Evolutionary conservation across 805 yeast genomes (phyloP), one percentile per base, ranked within the genome.

Genomic region (Wickerhamiella bombiphila): DNA sequence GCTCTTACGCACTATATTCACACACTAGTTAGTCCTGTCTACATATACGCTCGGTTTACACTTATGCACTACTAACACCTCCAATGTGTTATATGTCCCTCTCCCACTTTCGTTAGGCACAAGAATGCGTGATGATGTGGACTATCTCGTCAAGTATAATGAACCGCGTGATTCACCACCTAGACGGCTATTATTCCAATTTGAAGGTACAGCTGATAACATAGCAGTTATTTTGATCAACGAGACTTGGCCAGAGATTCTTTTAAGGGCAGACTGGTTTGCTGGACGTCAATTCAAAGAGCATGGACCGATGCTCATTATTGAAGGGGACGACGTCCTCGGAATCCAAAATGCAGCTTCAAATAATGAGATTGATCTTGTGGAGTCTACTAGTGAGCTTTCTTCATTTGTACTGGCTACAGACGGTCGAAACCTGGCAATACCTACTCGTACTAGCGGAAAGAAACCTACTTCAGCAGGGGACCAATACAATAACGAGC

Each of bases 211-310:
- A 3, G 26, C 9, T 24, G 11, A 15, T 7, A 21, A 35, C 17
- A 7, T 30, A 8, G 32, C 40, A 8, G 31, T 41, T 2, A 14
- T 41, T 3, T 35, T 41, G 13, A 29, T 41, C 13, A 38, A 35
- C 29, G 40, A 38, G 11, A 14, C 4, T 11, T 38, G 34, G 2
- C 25, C 33, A 4, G 22, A 17, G 3, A 17, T 38, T 14, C 22
- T 13, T 7, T 18, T 22, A 11, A 3, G 6, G 9, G 3, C 29
- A 19, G 11, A 16, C 22, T 9, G n/a, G 11, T 14, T 29, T 2
- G 28, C 15, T 9, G 31, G 36, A 11, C 4, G 13, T 18, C 5
- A 4, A 5, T 36, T 28, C 28, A 19, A 5, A n/a, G 4, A 7
- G 13, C 29, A 30, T 5, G 34, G 17, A 14, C 17, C 17, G 15